Evolutionary conservation across 768 basidiomycete species (phyloP).

Genomic region (Gelatoporia subvermispora): DNA sequence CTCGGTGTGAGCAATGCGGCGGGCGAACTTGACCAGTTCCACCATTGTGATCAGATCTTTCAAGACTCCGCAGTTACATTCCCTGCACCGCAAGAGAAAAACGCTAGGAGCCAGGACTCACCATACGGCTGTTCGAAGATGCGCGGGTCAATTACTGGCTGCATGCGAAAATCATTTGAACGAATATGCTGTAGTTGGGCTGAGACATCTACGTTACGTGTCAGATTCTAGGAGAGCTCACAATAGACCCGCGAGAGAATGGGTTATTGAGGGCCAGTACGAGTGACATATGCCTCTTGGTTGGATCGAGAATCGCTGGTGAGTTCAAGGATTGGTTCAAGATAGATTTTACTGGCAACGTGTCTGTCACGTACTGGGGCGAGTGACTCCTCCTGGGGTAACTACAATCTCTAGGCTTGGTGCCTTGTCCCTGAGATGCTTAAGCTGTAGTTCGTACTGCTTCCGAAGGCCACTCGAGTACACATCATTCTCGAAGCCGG

Average conservation of each 20-base stretch:
- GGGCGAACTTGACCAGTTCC: constrained; percentile 19
- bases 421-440: constrained; percentile 3
- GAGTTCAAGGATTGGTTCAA: too few relatives aligned
- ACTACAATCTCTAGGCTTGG: constrained; percentile 10
- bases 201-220: neutral
- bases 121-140: constrained; percentile 24
- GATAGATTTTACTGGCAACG: too few relatives aligned
- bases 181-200: constrained; percentile 13
- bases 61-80: too few relatives aligned
- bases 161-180: constrained; percentile 17
- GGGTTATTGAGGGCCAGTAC: constrained; percentile 17
- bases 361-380: constrained; percentile 1
- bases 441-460: constrained; percentile 14
- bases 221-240: constrained; percentile 3
- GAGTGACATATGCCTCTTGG: too few relatives aligned
- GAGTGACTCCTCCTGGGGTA: neutral
- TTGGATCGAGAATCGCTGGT: too few relatives aligned
- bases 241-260: constrained; percentile 25
- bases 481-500: constrained; percentile 9
- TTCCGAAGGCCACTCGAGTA: constrained; percentile 6
- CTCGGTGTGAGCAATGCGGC: constrained; percentile 14
- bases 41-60: constrained; percentile 19
- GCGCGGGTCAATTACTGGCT: constrained; percentile 24
- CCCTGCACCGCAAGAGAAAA: neutral
- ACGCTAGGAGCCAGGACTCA: neutral